phyloP scores from a whole-genome alignment of 257 asterid genomes.

The Paraleonurus japonicus region DNA sequence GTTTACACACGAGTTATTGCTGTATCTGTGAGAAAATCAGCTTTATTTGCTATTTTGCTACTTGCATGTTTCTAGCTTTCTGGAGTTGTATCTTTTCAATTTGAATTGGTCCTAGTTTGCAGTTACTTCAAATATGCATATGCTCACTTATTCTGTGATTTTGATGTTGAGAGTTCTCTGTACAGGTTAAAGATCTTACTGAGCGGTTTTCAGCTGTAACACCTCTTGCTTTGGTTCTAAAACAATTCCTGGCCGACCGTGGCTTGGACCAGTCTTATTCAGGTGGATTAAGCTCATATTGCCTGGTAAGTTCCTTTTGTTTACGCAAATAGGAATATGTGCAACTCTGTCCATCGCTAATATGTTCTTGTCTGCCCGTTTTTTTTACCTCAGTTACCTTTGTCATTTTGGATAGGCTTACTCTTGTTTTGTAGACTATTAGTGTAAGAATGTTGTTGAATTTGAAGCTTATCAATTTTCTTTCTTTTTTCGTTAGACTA shows the following conservation, averaged over 20 bases:
- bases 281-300: conserved; percentile 96
- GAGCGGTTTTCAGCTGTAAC: conserved; percentile 89
- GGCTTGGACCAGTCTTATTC: conserved; percentile 96
- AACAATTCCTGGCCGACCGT: conserved; percentile 98
- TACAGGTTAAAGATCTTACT: conserved; percentile 90
- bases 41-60: conserved; percentile 13
- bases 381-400: neutral
- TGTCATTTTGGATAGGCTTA: neutral
- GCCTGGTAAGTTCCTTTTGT: conserved; percentile 64
- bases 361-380: neutral
- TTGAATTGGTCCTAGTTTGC: conserved; percentile 10
- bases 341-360: conserved; percentile 1
- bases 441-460: neutral
- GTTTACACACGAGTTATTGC: conserved; percentile 19
- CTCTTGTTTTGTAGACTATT: neutral
- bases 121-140: conserved; percentile 18
- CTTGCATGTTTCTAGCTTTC: conserved; percentile 12
- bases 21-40: neutral
- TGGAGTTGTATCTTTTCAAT: conserved; percentile 6
- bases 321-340: neutral
- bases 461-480: neutral
- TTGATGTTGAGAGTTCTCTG: conserved; percentile 19
- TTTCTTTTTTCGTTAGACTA: neutral
- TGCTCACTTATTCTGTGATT: conserved; percentile 4
- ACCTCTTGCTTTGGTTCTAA: conserved; percentile 90